Evolutionary conservation across 2,329 filamentous ascomycete species (phyloP).

Genomic region (Xylariaceae sp.): DNA sequence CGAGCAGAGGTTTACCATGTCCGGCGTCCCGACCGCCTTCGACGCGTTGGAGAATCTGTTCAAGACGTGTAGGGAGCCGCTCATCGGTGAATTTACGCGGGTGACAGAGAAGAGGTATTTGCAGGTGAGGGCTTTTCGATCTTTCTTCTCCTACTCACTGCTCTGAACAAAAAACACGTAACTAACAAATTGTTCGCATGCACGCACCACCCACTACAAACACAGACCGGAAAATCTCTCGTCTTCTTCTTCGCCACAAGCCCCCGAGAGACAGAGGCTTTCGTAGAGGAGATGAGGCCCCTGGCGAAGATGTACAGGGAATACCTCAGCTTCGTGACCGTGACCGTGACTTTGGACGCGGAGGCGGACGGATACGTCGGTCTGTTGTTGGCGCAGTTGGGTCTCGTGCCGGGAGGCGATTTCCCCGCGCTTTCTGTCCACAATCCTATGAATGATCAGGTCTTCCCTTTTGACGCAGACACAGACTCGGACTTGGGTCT

Average conservation of each 20-base stretch:
- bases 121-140: too few species aligned
- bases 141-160: too few species aligned
- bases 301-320: conserved; percentile 42
- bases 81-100: conserved; percentile 41
- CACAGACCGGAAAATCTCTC: conserved; percentile 34
- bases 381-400: conserved; percentile 36
- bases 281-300: conserved; percentile 32
- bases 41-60: conserved; percentile 35
- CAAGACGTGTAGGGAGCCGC: conserved; percentile 32
- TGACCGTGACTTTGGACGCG: too few species aligned
- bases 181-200: too few species aligned
- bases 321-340: conserved; percentile 44
- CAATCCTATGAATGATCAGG: conserved; percentile 39
- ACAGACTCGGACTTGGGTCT: too few species aligned
- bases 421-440: conserved; percentile 38
- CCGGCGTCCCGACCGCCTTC: conserved; percentile 31
- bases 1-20: conserved; percentile 29
- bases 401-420: conserved; percentile 27
- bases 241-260: conserved; percentile 34
- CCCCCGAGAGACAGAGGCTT: conserved; percentile 31
- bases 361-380: conserved; percentile 42
- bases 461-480: conserved; percentile 35
- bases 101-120: conserved; percentile 40
- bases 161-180: too few species aligned
- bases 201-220: too few species aligned